Base-by-base conservation (phyloP, 2,329 filamentous ascomycete species). In the Cladosporium phlei region DNA sequence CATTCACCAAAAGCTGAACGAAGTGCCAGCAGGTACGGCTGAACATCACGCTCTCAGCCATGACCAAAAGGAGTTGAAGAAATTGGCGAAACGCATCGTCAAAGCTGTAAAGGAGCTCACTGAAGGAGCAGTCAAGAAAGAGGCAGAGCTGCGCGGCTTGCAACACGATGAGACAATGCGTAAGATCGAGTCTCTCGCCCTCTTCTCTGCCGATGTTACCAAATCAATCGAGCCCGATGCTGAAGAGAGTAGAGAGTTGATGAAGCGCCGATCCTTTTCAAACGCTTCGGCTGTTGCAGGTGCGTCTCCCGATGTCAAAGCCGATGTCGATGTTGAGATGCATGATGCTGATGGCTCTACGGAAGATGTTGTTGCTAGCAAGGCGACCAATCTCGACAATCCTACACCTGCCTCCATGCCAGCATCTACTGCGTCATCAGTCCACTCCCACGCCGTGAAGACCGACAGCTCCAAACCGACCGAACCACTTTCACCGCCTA, bases 61-160 rank as follows among this genome's bases (percentile, higher is more conserved):
- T 8, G 88, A 95, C 58, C 80, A 88, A 50, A 86, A 87, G 48
- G 86, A 95, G 56, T 82, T 86, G 51, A 86, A 87, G 59, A 86
- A 85, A 56, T 72, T 95, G n/a, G 88, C 86, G 19, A 95, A 94
- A 67, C 81, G 89, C 20, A 95, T 96, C 51, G 77, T 95, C 55
- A 94, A 88, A 64, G 80, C 83, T 1, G 77, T 95, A 24, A 87
- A 94, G 63, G 82, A 86, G 11, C 76, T 82, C 34, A 72, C 95
- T 3, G 86, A 95, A 63, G 76, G 79, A 46, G 88, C 88, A 1
- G 69, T 89, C 37, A 78, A 77, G 44, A 86, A 87, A 46, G 91
- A 97, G 65, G 83, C 86, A n/a, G 86, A 93, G 50, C 75, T 95
- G 32, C 82, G 77, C 40, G 78, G 82, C 43, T 84, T 82, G 57